Evolutionary conservation across 495 filamentous ascomycete genomes (phyloP).

Genomic region (Pyrenopolyporus hunteri): DNA sequence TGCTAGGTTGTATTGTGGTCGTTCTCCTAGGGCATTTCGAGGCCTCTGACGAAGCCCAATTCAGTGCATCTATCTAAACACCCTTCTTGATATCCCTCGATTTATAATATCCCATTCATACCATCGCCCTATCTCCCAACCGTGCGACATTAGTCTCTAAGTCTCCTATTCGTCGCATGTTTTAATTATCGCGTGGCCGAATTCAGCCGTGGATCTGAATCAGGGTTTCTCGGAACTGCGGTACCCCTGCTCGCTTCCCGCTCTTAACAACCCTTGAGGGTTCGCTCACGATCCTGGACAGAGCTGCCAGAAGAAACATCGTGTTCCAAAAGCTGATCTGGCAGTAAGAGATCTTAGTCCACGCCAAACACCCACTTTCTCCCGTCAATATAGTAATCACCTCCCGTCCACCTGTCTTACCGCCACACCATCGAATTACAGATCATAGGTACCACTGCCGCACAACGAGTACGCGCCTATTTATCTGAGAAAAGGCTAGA

Average conservation of each 20-base stretch:
- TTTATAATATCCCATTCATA: slow-evolving; percentile 3
- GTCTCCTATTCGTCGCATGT: neutral
- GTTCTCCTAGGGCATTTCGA: neutral
- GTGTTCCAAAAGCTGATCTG: slow-evolving; percentile 19
- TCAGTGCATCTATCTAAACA: slow-evolving; percentile 12
- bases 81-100: neutral
- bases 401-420: neutral
- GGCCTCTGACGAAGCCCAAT: slow-evolving; percentile 4
- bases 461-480: slow-evolving; percentile 33
- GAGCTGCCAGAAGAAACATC: slow-evolving; percentile 1
- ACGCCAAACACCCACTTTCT: neutral
- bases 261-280: slow-evolving; percentile 27
- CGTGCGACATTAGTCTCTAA: neutral
- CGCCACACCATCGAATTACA: slow-evolving; percentile 9
- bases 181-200: slow-evolving; percentile 10
- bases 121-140: neutral
- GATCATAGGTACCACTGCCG: slow-evolving; percentile 10
- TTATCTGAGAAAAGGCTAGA: slow-evolving; percentile 33
- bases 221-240: slow-evolving; percentile 31
- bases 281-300: slow-evolving; percentile 29
- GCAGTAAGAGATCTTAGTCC: slow-evolving; percentile 1
- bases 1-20: slow-evolving; percentile 10
- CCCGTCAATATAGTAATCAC: neutral
- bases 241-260: slow-evolving; percentile 32
- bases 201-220: slow-evolving; percentile 32